Evolutionary conservation across 2,329 filamentous ascomycete species (phyloP), one percentile per base, ranked within the genome.

Genomic region (Penicillium carneum): DNA sequence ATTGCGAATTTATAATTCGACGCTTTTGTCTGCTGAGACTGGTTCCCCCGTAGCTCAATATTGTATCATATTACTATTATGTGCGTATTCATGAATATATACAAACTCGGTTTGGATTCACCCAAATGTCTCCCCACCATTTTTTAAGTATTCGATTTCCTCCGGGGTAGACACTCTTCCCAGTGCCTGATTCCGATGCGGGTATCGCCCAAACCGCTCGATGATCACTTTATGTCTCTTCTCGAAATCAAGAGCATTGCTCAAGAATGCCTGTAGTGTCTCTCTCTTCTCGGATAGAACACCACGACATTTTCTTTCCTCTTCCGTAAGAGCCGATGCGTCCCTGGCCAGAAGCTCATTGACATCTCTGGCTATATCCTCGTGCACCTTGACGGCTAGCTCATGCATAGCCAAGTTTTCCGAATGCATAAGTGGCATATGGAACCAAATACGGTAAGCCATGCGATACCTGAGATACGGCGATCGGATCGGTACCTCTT

Each of bases 371-470:
- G 63, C 60, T 3, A 46, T 70, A 42, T 57, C 59, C 38, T 66
- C 68, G 18, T 67, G 61, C 41, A 58, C 38, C 10, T 52, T 46
- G 14, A 68, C 9, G 3, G 67, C 67, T 53, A 59, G 48, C 50
- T 70, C 60, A 36, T 70, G 68, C 11, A 67, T 61, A 33, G 46
- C 57, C 43, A 69, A 42, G n/a, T 54, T 53, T 52, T 70, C 68
- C 8, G 84, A 83, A 71, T 90, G 87, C 80, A 85, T 82, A 6
- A 89, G 73, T 0, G 87, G 86, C 68, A 89, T 74, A 67, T 83
- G 83, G 68, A 88, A 84, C 86, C 87, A 90, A 20, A 75, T 73
- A 1, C 84, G 80, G 47, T 82, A 80, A 9, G 74, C 70, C 0
- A 71, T 26, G 71, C 70, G 58, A 75, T 71, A 52, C 71, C 70